These are phyloP conservation scores for Populus ilicifolia DNA, from an alignment of 345 rosid genomes.

Conservation along the genomic window DNA sequence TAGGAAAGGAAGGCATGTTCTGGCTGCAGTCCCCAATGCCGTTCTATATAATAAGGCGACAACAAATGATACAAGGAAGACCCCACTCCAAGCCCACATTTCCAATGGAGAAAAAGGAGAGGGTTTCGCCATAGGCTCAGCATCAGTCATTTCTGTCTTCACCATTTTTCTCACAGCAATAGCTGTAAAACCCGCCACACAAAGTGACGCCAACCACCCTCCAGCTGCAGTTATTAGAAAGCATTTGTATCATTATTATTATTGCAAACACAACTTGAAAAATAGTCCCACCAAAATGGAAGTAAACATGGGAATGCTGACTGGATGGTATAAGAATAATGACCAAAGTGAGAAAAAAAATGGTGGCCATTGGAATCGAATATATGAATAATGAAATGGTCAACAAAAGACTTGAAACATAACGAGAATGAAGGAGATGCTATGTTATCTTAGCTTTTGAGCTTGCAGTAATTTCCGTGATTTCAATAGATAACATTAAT, in stretches of 20 bases:
- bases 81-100: constrained; percentile 72
- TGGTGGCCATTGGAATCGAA: too few relatives aligned
- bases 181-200: constrained; percentile 86
- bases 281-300: too few relatives aligned
- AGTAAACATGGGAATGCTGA: too few relatives aligned
- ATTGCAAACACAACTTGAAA: too few relatives aligned
- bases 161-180: constrained; percentile 78
- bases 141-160: constrained; percentile 78
- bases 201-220: constrained; percentile 94
- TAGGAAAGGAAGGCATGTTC: constrained; percentile 86
- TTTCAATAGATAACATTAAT: background rate
- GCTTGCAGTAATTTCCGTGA: too few relatives aligned
- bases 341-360: too few relatives aligned
- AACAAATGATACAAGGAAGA: constrained; percentile 65
- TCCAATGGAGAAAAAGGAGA: constrained; percentile 68
- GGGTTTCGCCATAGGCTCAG: constrained; percentile 91
- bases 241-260: background rate
- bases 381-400: too few relatives aligned
- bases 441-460: too few relatives aligned
- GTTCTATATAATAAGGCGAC: constrained; percentile 63
- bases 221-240: constrained; percentile 46
- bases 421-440: too few relatives aligned
- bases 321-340: too few relatives aligned
- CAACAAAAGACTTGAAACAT: too few relatives aligned
- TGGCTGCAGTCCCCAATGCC: constrained; percentile 68